These are phyloP conservation scores for Colletotrichum theobromicola DNA, from an alignment of 2,329 filamentous ascomycete species.

Conservation along the genomic window DNA sequence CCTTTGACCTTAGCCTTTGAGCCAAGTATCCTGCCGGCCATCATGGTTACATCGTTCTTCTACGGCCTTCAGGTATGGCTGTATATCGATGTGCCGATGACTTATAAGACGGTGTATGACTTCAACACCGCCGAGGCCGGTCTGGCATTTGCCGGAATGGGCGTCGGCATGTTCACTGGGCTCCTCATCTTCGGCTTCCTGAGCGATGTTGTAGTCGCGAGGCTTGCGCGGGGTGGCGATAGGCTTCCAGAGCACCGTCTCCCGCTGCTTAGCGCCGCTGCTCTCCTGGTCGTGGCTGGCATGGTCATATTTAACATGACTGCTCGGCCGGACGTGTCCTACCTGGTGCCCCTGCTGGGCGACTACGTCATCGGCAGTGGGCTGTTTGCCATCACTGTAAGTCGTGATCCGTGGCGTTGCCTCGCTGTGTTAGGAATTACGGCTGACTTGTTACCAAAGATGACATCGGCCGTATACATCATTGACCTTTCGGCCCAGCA, in stretches of 20 bases:
- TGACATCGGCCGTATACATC: constrained; percentile 7
- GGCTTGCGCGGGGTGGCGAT: background rate
- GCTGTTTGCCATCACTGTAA: background rate
- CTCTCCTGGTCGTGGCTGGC: background rate
- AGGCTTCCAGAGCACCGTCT: constrained; percentile 4
- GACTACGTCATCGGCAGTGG: background rate
- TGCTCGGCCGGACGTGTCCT: background rate
- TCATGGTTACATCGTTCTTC: constrained; percentile 5
- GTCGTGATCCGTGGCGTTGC: background rate
- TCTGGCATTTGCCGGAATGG: background rate
- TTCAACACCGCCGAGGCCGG: background rate
- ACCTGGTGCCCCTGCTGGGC: background rate
- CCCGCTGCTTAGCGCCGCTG: background rate
- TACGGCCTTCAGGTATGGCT: constrained; percentile 6
- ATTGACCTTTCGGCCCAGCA: constrained; percentile 1
- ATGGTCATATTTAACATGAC: background rate
- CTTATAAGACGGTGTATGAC: background rate
- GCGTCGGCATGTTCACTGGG: background rate
- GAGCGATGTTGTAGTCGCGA: background rate
- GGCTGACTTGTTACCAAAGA: background rate
- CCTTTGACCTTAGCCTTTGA: background rate
- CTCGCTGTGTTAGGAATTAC: background rate
- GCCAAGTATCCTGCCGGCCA: background rate
- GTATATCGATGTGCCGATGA: constrained; percentile 12
- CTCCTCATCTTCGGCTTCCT: constrained; percentile 7